Conservation (phyloP, 2,329 filamentous ascomycete genomes). For the Xylaria sp. region DNA sequence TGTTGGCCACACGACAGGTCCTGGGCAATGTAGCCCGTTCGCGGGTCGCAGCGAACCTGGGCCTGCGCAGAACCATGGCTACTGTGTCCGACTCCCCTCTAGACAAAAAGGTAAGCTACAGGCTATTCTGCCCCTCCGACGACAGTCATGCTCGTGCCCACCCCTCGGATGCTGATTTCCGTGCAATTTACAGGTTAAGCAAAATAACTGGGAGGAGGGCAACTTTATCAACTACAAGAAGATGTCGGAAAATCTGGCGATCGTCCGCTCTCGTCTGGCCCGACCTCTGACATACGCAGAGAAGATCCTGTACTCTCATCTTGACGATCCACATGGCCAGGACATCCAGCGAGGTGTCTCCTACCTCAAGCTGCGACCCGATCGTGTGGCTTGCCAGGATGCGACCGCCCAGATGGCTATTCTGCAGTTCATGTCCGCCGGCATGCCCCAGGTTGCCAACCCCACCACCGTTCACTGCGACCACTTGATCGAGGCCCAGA, state of each 20-base stretch:
- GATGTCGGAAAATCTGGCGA: constrained; percentile 96
- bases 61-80: constrained; percentile 77
- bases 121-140: constrained; percentile 23
- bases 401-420: constrained; percentile 99
- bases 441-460: constrained; percentile 94
- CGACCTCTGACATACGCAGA: constrained; percentile 94
- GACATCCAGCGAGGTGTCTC: constrained; percentile 96
- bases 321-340: constrained; percentile 95
- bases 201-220: constrained; percentile 95
- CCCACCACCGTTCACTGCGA: constrained; percentile 98
- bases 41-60: constrained; percentile 66
- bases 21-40: constrained; percentile 72
- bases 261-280: constrained; percentile 91
- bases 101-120: constrained; percentile 79
- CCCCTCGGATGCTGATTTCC: constrained; percentile 43
- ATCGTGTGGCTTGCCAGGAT: constrained; percentile 99
- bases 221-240: constrained; percentile 99
- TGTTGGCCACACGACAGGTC: constrained; percentile 78
- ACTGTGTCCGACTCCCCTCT: constrained; percentile 88
- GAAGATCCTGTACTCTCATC: constrained; percentile 99
- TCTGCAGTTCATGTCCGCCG: constrained; percentile 99
- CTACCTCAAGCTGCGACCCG: constrained; percentile 95
- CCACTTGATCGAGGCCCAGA: constrained; percentile 97
- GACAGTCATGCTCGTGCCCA: background rate
- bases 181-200: constrained; percentile 71